A percentile compares a stretch with the other conserved stretches of the same genome.
These are phyloP conservation scores for Xerocomellus intermedius DNA, from an alignment of 768 basidiomycete genomes.

Conservation along the genomic window DNA sequence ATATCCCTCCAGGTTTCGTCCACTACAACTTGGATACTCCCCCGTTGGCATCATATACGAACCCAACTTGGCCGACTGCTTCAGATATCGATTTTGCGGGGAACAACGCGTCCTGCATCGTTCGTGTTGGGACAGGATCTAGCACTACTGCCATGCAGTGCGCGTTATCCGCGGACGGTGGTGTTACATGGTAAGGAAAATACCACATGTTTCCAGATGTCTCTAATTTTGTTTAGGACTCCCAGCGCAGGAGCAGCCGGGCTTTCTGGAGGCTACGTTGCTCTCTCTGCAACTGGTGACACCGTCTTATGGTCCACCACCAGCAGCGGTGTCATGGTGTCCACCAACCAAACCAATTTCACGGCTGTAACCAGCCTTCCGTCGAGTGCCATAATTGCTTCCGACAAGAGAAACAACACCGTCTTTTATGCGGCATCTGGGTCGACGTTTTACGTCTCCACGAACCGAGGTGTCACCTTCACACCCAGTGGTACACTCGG, in stretches of 20 bases:
- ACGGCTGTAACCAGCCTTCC: slow-evolving; percentile 42
- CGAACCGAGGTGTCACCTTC: slow-evolving; percentile 48
- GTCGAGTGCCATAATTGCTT: slow-evolving; percentile 52
- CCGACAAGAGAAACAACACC: slow-evolving; percentile 57
- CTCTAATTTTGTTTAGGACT: slow-evolving; percentile 1
- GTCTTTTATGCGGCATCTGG: slow-evolving; percentile 61
- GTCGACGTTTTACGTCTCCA: slow-evolving; percentile 58
- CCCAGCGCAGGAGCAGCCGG: slow-evolving; percentile 8
- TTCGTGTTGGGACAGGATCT: slow-evolving; percentile 6
- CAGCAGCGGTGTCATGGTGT: slow-evolving; percentile 8
- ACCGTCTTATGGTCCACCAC: slow-evolving; percentile 7
- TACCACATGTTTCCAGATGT: too few species aligned
- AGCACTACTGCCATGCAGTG: slow-evolving; percentile 1
- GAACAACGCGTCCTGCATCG: slow-evolving; percentile 5
- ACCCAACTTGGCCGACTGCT: slow-evolving; percentile 6
- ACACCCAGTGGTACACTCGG: slow-evolving; percentile 23
- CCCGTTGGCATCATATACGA: slow-evolving; percentile 1
- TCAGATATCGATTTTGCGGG: slow-evolving; percentile 13
- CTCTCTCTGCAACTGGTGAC: slow-evolving; percentile 9
- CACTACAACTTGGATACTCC: slow-evolving; percentile 4
- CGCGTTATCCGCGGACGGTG: slow-evolving; percentile 11
- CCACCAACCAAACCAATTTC: slow-evolving; percentile 7
- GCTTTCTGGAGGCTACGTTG: slow-evolving; percentile 4
- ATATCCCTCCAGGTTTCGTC: slow-evolving; percentile 6
- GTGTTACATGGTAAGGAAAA: slow-evolving; percentile 5